A percentile compares a stretch with the other conserved stretches of the same genome.
Evolutionary conservation across 2,329 filamentous ascomycete genomes (phyloP).

Genomic region (Fusarium guadeloupense): DNA sequence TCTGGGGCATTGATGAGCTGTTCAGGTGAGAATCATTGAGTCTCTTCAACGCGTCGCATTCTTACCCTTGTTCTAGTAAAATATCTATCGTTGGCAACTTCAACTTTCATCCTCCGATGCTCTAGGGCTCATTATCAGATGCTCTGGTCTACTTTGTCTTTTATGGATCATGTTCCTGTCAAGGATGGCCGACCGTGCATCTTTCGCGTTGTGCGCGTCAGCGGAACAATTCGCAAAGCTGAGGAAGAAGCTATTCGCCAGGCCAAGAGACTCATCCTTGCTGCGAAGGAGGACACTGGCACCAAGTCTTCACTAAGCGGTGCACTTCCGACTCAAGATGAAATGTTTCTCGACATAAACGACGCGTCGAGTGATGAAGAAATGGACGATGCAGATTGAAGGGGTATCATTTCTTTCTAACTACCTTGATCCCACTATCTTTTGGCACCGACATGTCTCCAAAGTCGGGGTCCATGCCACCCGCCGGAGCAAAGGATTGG

Average conservation of each 20-base stretch:
- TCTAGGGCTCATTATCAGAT: slow-evolving; percentile 84
- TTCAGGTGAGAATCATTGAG: slow-evolving; percentile 61
- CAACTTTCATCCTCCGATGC: slow-evolving; percentile 89
- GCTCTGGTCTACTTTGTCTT: slow-evolving; percentile 88
- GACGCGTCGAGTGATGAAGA: slow-evolving; percentile 58
- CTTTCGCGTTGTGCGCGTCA: slow-evolving; percentile 85
- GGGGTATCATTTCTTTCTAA: slow-evolving; percentile 68
- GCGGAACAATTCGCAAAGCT: slow-evolving; percentile 90
- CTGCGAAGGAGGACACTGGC: slow-evolving; percentile 61
- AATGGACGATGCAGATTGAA: slow-evolving; percentile 56
- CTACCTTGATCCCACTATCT: slow-evolving; percentile 76
- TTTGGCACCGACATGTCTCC: slow-evolving; percentile 61
- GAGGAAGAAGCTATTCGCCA: slow-evolving; percentile 89
- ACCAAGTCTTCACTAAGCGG: slow-evolving; percentile 33
- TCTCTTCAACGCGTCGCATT: not conserved
- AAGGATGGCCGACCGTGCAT: slow-evolving; percentile 73
- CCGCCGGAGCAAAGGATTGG: slow-evolving; percentile 35
- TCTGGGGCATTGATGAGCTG: slow-evolving; percentile 77
- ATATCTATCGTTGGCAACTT: slow-evolving; percentile 91
- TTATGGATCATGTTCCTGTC: slow-evolving; percentile 75
- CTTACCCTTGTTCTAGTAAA: slow-evolving; percentile 68
- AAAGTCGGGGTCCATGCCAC: slow-evolving; percentile 56
- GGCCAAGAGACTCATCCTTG: slow-evolving; percentile 75
- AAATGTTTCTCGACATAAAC: slow-evolving; percentile 54
- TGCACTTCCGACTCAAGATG: slow-evolving; percentile 42